phyloP scores from a whole-genome alignment of 257 asterid species.

The Nicotiana noctiflora region DNA sequence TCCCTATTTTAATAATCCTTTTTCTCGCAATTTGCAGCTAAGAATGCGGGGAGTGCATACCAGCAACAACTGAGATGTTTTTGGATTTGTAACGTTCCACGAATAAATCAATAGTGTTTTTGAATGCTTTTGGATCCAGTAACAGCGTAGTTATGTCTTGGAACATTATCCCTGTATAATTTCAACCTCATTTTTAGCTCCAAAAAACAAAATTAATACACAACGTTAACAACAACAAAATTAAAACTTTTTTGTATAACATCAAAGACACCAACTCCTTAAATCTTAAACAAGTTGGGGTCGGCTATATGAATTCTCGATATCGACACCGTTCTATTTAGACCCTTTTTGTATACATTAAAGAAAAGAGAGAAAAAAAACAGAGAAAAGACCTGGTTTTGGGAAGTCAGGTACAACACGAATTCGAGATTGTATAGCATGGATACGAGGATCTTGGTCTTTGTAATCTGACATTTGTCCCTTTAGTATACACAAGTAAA shows the following conservation, averaged over 20 bases:
- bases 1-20: not conserved
- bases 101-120: slow-evolving; percentile 73
- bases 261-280: too few species aligned
- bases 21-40: not conserved
- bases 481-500: not conserved
- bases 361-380: not conserved
- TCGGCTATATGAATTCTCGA: not conserved
- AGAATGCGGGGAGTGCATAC: slow-evolving; percentile 28
- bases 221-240: not conserved
- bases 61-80: slow-evolving; percentile 80
- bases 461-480: slow-evolving; percentile 47
- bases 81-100: slow-evolving; percentile 63
- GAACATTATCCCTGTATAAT: slow-evolving; percentile 67
- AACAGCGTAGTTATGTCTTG: slow-evolving; percentile 78
- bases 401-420: slow-evolving; percentile 81
- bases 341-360: not conserved
- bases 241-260: not conserved
- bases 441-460: slow-evolving; percentile 65
- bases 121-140: slow-evolving; percentile 69
- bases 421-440: slow-evolving; percentile 66
- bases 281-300: not conserved
- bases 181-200: not conserved
- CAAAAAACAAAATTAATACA: not conserved
- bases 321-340: not conserved
- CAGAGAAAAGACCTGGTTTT: slow-evolving; percentile 40